Conservation (phyloP, 768 basidiomycete species). For the Kwoniella sp. region DNA sequence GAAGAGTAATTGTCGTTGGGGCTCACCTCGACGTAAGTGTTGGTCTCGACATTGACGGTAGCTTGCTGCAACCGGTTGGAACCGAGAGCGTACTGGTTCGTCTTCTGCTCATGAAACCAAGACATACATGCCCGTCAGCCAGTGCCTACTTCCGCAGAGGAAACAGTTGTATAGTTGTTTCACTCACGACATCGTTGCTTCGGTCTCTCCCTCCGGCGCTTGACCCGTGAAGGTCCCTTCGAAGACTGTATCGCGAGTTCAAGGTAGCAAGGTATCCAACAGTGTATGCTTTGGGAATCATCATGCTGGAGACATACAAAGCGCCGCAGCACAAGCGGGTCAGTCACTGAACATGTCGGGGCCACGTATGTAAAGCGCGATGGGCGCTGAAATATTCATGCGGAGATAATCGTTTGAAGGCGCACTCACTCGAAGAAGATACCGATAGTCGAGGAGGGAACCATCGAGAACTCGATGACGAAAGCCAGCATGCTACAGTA, state of each 20-base stretch:
- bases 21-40: conserved; percentile 21
- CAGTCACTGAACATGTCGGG: background rate
- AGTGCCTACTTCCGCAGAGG: too few relatives aligned
- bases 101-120: background rate
- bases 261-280: conserved; percentile 13
- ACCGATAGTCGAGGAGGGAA: conserved; percentile 6
- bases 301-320: background rate
- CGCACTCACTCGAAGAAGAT: conserved; percentile 23
- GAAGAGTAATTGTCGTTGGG: background rate
- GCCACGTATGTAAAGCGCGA: too few relatives aligned
- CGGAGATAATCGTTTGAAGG: background rate
- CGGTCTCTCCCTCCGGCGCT: background rate
- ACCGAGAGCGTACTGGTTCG: conserved; percentile 16
- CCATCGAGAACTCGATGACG: conserved; percentile 16
- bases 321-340: background rate
- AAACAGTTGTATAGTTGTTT: too few relatives aligned
- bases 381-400: background rate
- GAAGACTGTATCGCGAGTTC: conserved; percentile 19
- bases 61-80: conserved; percentile 15
- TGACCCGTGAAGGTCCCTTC: background rate
- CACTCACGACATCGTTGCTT: conserved; percentile 8
- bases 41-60: conserved; percentile 19
- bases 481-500: conserved; percentile 7
- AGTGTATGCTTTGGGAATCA: conserved; percentile 17
- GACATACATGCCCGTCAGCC: background rate